phyloP scores from a whole-genome alignment of 2,329 filamentous ascomycete genomes.

The Pseudopyrenochaeta lycopersici region DNA sequence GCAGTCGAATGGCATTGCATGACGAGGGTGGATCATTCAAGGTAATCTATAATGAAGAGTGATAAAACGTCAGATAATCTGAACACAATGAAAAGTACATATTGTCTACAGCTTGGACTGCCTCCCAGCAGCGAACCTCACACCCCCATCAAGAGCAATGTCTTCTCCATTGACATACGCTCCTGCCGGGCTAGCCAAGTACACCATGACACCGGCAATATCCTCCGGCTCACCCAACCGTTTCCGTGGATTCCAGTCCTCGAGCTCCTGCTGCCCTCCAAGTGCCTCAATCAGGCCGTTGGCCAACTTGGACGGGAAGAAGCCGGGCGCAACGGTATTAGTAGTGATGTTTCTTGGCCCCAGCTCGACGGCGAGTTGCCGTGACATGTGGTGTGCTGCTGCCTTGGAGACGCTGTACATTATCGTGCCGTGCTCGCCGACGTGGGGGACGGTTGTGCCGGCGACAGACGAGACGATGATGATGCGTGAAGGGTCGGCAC shows the following conservation, averaged over 20 bases:
- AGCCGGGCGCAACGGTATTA: constrained; percentile 52
- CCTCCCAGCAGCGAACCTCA: constrained; percentile 34
- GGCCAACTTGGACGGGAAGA: constrained; percentile 50
- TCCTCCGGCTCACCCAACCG: constrained; percentile 46
- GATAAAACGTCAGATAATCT: neutral
- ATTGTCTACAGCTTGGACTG: constrained; percentile 35
- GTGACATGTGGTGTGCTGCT: constrained; percentile 48
- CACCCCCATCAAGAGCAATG: constrained; percentile 43
- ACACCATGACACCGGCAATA: constrained; percentile 50
- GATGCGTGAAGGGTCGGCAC: constrained; percentile 46
- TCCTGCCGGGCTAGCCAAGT: constrained; percentile 39
- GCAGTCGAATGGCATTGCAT: constrained; percentile 5
- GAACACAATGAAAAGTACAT: neutral
- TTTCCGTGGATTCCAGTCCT: constrained; percentile 41
- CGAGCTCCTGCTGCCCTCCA: constrained; percentile 53
- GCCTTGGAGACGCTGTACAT: constrained; percentile 54
- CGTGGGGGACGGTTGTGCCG: constrained; percentile 48
- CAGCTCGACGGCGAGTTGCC: constrained; percentile 52
- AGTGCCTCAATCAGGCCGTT: constrained; percentile 49
- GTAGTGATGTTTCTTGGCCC: constrained; percentile 51
- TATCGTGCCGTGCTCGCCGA: constrained; percentile 50
- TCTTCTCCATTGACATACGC: constrained; percentile 45
- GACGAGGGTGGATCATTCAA: neutral
- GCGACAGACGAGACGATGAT: constrained; percentile 49
- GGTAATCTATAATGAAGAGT: neutral